These are phyloP conservation scores for Nymphaea colorata DNA, from an alignment of 164 flowering plant species.

Conservation along the genomic window DNA sequence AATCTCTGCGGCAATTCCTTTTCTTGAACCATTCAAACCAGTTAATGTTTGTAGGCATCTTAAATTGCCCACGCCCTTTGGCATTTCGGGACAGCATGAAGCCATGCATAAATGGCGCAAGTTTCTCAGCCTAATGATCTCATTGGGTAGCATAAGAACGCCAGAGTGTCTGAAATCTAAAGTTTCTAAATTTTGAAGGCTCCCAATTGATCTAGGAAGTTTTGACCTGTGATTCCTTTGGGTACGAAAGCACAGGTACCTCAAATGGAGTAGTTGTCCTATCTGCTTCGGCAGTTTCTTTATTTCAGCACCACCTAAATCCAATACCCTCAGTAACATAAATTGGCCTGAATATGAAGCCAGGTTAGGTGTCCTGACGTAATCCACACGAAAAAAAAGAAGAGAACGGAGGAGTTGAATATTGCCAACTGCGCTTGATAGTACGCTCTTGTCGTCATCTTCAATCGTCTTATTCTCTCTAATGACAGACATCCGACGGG, in stretches of 20 bases:
- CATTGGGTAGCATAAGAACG: neutral
- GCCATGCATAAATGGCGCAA: conserved; percentile 7
- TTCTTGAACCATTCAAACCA: neutral
- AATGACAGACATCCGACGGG: neutral
- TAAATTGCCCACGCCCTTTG: neutral
- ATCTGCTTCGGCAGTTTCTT: neutral
- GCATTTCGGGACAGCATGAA: too few species aligned
- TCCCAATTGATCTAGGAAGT: conserved; percentile 1
- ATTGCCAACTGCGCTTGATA: neutral
- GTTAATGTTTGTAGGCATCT: neutral
- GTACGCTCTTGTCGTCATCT: neutral
- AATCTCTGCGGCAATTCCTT: neutral
- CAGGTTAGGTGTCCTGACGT: neutral
- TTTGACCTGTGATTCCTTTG: too few species aligned
- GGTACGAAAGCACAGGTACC: neutral
- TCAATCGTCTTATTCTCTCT: neutral
- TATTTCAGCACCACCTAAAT: neutral
- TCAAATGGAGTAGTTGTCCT: neutral
- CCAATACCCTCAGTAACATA: neutral
- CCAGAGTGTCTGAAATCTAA: neutral
- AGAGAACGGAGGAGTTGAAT: neutral
- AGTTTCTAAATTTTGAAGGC: conserved; percentile 4
- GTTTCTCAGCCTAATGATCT: conserved; percentile 1
- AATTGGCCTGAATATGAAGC: neutral
- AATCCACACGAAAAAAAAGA: neutral